Evolutionary conservation across 2,329 filamentous ascomycete genomes (phyloP).

Genomic region (Penicillium sp.): DNA sequence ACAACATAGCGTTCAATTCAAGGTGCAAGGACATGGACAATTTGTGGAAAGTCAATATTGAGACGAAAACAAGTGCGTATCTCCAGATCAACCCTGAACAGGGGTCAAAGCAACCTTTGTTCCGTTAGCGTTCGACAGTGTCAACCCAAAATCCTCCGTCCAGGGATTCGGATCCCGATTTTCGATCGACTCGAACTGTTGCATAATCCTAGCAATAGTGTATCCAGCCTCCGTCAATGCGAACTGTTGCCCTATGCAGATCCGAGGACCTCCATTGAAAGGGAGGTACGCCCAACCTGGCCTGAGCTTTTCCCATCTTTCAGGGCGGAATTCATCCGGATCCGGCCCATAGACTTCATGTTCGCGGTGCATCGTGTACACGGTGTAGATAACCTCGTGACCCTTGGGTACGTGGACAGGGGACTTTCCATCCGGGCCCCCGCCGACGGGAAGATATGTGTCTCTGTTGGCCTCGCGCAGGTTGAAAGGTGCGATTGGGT

Average conservation of each 20-base stretch:
- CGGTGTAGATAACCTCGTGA: slow-evolving; percentile 55
- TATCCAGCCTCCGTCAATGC: slow-evolving; percentile 32
- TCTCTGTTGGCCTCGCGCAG: slow-evolving; percentile 28
- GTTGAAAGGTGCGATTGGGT: slow-evolving; percentile 40
- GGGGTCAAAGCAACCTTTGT: slow-evolving; percentile 15
- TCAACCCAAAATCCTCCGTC: slow-evolving; percentile 21
- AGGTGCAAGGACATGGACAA: not conserved
- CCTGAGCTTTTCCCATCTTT: slow-evolving; percentile 37
- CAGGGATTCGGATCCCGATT: slow-evolving; percentile 24
- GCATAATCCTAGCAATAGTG: slow-evolving; percentile 27
- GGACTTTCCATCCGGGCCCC: slow-evolving; percentile 50
- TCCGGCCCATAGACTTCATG: slow-evolving; percentile 39
- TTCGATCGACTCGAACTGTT: slow-evolving; percentile 23
- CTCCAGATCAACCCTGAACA: not conserved
- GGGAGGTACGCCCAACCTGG: slow-evolving; percentile 30
- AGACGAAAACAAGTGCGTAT: not conserved
- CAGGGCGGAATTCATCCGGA: slow-evolving; percentile 41
- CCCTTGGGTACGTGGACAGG: slow-evolving; percentile 59
- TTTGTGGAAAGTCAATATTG: not conserved
- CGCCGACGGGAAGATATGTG: slow-evolving; percentile 42
- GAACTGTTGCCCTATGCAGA: slow-evolving; percentile 31
- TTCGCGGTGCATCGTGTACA: slow-evolving; percentile 64
- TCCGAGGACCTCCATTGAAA: slow-evolving; percentile 28
- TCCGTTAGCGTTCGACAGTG: slow-evolving; percentile 18
- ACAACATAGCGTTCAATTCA: not conserved